phyloP scores from a whole-genome alignment of 192 early-diverging fungal species.

The Gaertneriomyces sp. region DNA sequence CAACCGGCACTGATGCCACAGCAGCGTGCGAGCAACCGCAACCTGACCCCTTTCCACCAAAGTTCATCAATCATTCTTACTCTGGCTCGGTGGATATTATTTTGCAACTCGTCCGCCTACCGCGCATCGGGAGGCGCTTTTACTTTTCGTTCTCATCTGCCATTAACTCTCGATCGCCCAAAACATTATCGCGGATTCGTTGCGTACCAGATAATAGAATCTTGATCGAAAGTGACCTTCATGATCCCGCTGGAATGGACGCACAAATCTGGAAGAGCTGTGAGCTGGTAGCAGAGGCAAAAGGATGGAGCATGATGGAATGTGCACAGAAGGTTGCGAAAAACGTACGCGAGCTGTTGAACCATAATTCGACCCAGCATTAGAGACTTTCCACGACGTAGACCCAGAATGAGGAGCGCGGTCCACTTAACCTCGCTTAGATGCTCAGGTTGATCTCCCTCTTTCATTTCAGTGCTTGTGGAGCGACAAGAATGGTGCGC shows the following conservation, averaged over 20 bases:
- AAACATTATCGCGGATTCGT: constrained; percentile 60
- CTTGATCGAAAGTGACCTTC: constrained; percentile 79
- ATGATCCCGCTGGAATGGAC: constrained; percentile 55
- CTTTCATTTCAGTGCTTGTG: too few relatives aligned
- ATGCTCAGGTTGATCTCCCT: too few relatives aligned
- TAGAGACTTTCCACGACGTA: too few relatives aligned
- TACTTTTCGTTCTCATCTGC: constrained; percentile 77
- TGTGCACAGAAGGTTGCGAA: constrained; percentile 41
- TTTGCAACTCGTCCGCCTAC: constrained; percentile 42
- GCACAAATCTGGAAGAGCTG: constrained; percentile 50
- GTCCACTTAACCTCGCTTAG: too few relatives aligned
- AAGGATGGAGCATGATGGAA: constrained; percentile 54
- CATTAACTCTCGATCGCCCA: constrained; percentile 68
- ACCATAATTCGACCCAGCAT: too few relatives aligned
- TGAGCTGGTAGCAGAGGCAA: constrained; percentile 52
- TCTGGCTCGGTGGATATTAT: constrained; percentile 74
- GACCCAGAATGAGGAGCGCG: too few relatives aligned
- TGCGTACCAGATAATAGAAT: constrained; percentile 72
- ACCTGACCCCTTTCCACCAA: constrained; percentile 12
- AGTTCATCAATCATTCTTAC: constrained; percentile 82
- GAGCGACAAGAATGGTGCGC: too few relatives aligned
- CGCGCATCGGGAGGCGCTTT: constrained; percentile 37
- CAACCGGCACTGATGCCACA: not conserved
- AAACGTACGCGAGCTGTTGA: constrained; percentile 49
- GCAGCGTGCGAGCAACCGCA: not conserved